Evolutionary conservation across 169 alveolate species (phyloP), one percentile per base, ranked within the genome.

Genomic region (Eimeria zaria): DNA sequence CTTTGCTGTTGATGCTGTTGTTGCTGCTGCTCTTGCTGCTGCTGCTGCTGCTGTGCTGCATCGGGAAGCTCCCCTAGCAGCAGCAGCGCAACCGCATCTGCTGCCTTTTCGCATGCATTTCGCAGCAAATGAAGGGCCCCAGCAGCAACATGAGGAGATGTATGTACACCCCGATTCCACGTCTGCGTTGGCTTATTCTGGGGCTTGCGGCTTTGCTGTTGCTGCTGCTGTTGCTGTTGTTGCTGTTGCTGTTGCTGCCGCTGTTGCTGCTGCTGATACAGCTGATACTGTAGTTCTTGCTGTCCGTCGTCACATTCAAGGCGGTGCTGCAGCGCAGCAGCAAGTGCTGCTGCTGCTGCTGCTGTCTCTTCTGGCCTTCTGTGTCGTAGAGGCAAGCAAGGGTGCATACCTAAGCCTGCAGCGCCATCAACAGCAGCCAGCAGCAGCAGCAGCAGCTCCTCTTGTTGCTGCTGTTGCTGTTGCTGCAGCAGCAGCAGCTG

Each of bases 381-480:
- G 14, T 39, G 62, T 44, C 12, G 22, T 9, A 74, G 14, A 36
- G 85, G 60, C 33, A 74, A n/a, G 9, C 11, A 11, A 16, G 85
- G 48, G 24, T 36, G 55, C 55, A 16, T 44, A 8, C 55, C 36
- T 8, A 36, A 3, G 58, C 60, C 2, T 39, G 85, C 78, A 67
- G 78, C 78, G 44, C 78, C 78, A 67, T 67, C 78, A 67, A 16
- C 78, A 74, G 85, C 62, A 44, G 85, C 85, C 33, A 74, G 85
- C 58, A 74, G 85, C 58, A 41, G 85, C 85, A n/a, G 85, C 85
- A 74, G 85, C 85, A 39, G 60, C 85, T 74, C 85, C 33, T 74
- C 36, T 33, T 74, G 62, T 33, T 41, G 85, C 55, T 33, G 85
- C 85, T 74, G 85, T n/a, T 74, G 85, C 85, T 74, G 85, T n/a